These are phyloP conservation scores for Hyphopichia burtonii DNA, from an alignment of 1,139 yeast species.

Conservation along the genomic window DNA sequence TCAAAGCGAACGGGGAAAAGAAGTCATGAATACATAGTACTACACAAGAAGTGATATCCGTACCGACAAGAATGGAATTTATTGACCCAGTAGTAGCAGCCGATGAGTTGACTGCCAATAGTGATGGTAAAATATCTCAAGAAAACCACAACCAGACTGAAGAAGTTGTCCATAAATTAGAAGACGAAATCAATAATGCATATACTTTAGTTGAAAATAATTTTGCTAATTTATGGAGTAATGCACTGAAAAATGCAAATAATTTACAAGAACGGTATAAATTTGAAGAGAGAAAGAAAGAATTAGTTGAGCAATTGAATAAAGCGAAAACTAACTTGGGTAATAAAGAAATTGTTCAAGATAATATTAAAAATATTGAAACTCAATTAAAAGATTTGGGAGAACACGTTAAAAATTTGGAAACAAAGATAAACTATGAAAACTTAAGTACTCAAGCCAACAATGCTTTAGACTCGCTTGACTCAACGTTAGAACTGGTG, in stretches of 20 bases:
- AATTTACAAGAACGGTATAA: slow-evolving; percentile 34
- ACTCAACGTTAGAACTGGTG: slow-evolving; percentile 63
- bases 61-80: slow-evolving; percentile 25
- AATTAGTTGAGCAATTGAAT: slow-evolving; percentile 32
- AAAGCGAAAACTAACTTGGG: slow-evolving; percentile 27
- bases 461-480: slow-evolving; percentile 61
- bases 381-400: slow-evolving; percentile 27
- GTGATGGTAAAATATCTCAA: neutral
- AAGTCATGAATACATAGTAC: no score
- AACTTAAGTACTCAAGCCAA: slow-evolving; percentile 42
- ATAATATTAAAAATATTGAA: slow-evolving; percentile 30
- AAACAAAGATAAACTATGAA: slow-evolving; percentile 7
- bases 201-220: slow-evolving; percentile 44
- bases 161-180: slow-evolving; percentile 48
- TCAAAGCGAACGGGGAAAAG: no score
- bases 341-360: slow-evolving; percentile 23
- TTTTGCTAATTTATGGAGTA: slow-evolving; percentile 39
- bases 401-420: slow-evolving; percentile 16
- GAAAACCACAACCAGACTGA: slow-evolving; percentile 28
- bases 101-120: slow-evolving; percentile 12
- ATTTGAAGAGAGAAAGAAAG: slow-evolving; percentile 42
- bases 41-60: no score
- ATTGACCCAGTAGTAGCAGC: slow-evolving; percentile 28
- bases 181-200: slow-evolving; percentile 53
- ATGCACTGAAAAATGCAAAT: slow-evolving; percentile 32